A percentile compares a stretch with the other conserved stretches of the same genome.
These are phyloP conservation scores for Candida argentea DNA, from an alignment of 805 yeast genomes.

Conservation along the genomic window DNA sequence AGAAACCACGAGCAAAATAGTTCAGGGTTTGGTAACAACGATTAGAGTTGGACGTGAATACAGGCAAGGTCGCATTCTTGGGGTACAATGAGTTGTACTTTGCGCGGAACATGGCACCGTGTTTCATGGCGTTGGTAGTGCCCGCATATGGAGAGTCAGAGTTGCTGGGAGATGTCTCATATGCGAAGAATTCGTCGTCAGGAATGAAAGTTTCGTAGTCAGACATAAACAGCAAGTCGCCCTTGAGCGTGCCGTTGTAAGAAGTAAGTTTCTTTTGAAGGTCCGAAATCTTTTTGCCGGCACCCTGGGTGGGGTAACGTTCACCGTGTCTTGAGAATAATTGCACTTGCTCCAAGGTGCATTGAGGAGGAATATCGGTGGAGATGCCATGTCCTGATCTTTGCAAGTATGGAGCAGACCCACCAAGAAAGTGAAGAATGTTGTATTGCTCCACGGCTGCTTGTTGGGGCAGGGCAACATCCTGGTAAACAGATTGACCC, in stretches of 20 bases:
- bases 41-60: constrained; percentile 46
- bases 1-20: constrained; percentile 51
- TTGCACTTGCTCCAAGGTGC: constrained; percentile 58
- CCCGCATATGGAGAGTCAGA: constrained; percentile 42
- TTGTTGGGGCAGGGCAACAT: constrained; percentile 30
- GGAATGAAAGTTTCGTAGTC: constrained; percentile 40
- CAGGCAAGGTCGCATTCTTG: constrained; percentile 26
- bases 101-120: constrained; percentile 40
- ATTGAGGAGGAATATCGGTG: constrained; percentile 37
- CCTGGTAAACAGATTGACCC: constrained; percentile 15
- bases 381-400: constrained; percentile 45
- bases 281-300: constrained; percentile 16
- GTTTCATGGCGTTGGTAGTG: constrained; percentile 33
- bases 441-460: constrained; percentile 36
- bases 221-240: constrained; percentile 43
- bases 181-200: constrained; percentile 29
- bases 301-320: constrained; percentile 43
- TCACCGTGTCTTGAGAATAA: constrained; percentile 77
- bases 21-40: constrained; percentile 47
- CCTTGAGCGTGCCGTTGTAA: constrained; percentile 25
- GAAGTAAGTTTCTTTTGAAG: constrained; percentile 9
- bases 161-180: constrained; percentile 41
- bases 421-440: constrained; percentile 41
- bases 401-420: constrained; percentile 46
- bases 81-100: constrained; percentile 40